Evolutionary conservation across 306 rosid species (phyloP).

Genomic region (Echinosophora koreensis): DNA sequence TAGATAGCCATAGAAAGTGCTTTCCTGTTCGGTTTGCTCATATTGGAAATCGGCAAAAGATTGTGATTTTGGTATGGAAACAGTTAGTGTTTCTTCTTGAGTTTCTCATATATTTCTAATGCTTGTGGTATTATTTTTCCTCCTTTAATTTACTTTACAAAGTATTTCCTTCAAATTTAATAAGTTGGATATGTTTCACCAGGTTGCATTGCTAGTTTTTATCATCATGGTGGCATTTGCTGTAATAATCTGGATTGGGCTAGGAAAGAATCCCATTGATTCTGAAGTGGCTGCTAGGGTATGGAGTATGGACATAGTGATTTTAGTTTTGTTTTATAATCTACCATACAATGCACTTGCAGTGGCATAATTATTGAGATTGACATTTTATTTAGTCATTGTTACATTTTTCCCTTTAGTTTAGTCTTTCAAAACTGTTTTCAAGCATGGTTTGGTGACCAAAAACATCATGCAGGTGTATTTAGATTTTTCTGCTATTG

Average conservation of each 20-base stretch:
- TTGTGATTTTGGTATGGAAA: constrained; percentile 78
- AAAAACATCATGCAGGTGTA: constrained; percentile 77
- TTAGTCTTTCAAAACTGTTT: constrained; percentile 19
- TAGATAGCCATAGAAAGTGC: constrained; percentile 72
- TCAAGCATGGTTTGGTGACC: constrained; percentile 42
- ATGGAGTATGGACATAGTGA: constrained; percentile 32
- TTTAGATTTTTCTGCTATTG: constrained; percentile 71
- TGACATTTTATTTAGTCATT: constrained; percentile 17
- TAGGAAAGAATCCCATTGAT: constrained; percentile 73
- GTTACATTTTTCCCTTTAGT: constrained; percentile 7
- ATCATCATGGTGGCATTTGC: constrained; percentile 72
- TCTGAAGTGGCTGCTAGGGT: constrained; percentile 83
- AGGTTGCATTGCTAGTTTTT: constrained; percentile 72
- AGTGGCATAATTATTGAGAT: constrained; percentile 23
- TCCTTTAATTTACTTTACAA: constrained; percentile 26
- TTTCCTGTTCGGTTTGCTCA: constrained; percentile 73
- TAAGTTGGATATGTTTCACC: constrained; percentile 50
- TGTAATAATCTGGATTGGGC: constrained; percentile 82
- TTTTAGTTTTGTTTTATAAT: constrained; percentile 29
- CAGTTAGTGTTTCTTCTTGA: constrained; percentile 32
- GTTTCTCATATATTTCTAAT: constrained; percentile 28
- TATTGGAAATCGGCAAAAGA: constrained; percentile 81
- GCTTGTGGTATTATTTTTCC: constrained; percentile 20
- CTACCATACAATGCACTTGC: constrained; percentile 29
- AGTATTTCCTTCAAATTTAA: constrained; percentile 36